Evolutionary conservation across 805 yeast species (phyloP), one percentile per base, ranked within the genome.

Genomic region (Saccharomycopsis fodiens): DNA sequence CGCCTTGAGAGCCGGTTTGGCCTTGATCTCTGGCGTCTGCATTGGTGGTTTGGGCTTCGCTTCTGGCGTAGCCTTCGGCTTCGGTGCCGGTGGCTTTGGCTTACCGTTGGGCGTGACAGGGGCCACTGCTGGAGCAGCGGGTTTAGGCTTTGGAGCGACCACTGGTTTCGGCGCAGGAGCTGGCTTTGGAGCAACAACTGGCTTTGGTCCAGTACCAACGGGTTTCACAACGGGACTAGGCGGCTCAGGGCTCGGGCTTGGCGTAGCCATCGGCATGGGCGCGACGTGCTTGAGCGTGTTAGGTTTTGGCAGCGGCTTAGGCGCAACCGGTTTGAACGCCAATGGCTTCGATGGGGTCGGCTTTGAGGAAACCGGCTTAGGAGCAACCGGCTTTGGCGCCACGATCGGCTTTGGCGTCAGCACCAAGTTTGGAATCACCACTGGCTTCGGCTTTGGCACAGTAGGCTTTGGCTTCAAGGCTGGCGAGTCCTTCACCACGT

Each of bases 81-180:
- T 43, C 15, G 58, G 56, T 0, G 63, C 61, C 4, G 62, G 57
- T 7, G 58, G 44, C 48, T 56, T 61, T n/a, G 67, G 64, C 31
- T 58, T 62, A 8, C 65, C 65, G 29, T 60, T 61, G 21, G 59
- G 43, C 20, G 58, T 52, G 5, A 61, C 61, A 32, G 8, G n/a
- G n/a, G n/a, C n/a, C n/a, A n/a, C n/a, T n/a, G 29, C 10, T 25
- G 29, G 29, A 25, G 29, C 29, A 25, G 29, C 29, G 10, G 29
- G 29, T 25, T 25, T 25, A 25, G 42, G 42, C 17, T 39, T 39
- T n/a, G 42, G 42, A 22, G 42, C 42, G 6, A 36, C 40, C 20
- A 34, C 37, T 21, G 41, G 41, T 16, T 39, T 39, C 12, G 41
- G 41, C 25, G 23, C 23, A 5, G 20, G 20, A 37, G 20, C 20